A percentile compares a stretch with the other conserved stretches of the same genome.
Evolutionary conservation across 176 grass and related monocot species (phyloP).

Genomic region (Hordeum vulgare): MorexV3_pseudomolecules_assembly NC_058523.1:187322715-187323214

Average conservation of each 20-base stretch:
- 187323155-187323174: conserved; percentile 84
- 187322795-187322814: conserved; percentile 77
- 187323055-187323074: conserved; percentile 52
- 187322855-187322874: neutral
- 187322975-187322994: conserved; percentile 94
- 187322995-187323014: conserved; percentile 97
- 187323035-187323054: conserved; percentile 94
- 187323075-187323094: conserved; percentile 10
- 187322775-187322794: conserved; percentile 87
- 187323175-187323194: conserved; percentile 93
- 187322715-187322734: conserved; percentile 62
- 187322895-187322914: conserved; percentile 57
- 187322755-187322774: conserved; percentile 91
- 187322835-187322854: neutral
- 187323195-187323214: conserved; percentile 29
- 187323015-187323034: conserved; percentile 94
- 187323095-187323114: neutral
- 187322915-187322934: conserved; percentile 43
- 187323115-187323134: conserved; percentile 21
- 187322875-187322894: conserved; percentile 11
- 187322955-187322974: conserved; percentile 77
- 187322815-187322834: conserved; percentile 65
- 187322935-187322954: conserved; percentile 76
- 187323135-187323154: conserved; percentile 93
- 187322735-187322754: conserved; percentile 68